These are phyloP conservation scores for Thelonectria olida DNA, from an alignment of 2,329 filamentous ascomycete species.

Conservation along the genomic window DNA sequence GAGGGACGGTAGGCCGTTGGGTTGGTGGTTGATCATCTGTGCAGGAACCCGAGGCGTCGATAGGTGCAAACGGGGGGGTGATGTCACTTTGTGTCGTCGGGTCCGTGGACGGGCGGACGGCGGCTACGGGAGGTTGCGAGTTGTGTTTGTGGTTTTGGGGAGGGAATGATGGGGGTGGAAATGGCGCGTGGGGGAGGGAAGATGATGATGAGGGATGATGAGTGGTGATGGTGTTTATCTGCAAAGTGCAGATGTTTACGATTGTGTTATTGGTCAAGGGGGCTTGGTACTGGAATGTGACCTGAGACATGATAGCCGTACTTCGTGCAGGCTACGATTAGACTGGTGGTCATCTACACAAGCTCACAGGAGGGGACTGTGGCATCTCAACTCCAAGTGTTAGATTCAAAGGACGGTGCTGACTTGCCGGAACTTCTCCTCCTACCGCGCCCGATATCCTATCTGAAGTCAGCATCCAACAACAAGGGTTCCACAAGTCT, in stretches of 20 bases:
- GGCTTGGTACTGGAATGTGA: too few species aligned
- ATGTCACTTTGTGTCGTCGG: conserved; percentile 13
- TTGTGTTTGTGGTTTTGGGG: not conserved
- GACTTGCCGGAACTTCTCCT: not conserved
- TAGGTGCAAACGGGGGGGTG: conserved; percentile 22
- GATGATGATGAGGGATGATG: not conserved
- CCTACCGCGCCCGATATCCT: not conserved
- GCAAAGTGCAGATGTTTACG: not conserved
- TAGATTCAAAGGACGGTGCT: not conserved
- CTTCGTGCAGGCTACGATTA: too few species aligned
- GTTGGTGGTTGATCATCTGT: conserved; percentile 43
- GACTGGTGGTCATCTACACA: too few species aligned
- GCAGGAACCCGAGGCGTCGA: conserved; percentile 43
- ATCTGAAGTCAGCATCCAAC: not conserved
- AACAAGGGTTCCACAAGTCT: not conserved
- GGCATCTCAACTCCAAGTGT: too few species aligned
- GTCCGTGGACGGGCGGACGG: conserved; percentile 2
- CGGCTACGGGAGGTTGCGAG: not conserved
- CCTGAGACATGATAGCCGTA: too few species aligned
- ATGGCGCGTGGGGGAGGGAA: conserved; percentile 35
- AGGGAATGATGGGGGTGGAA: conserved; percentile 16
- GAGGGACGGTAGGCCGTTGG: conserved; percentile 25
- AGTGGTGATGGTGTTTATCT: not conserved
- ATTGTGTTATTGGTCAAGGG: not conserved
- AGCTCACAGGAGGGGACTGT: too few species aligned